Evolutionary conservation across 805 yeast species (phyloP), one percentile per base, ranked within the genome.

Genomic region (Saccharomycopsis lassenensis): DNA sequence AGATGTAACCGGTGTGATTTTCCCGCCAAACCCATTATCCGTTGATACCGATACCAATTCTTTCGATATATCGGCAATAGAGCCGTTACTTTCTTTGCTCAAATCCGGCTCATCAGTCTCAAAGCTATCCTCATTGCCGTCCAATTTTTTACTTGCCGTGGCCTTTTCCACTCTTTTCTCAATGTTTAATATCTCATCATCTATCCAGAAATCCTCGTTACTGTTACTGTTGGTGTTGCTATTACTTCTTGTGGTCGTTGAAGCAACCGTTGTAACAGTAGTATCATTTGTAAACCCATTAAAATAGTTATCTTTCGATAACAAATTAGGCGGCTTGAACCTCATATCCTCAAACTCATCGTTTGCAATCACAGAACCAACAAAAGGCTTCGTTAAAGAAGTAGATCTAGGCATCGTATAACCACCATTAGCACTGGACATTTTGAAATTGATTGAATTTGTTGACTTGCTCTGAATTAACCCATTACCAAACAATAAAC

Each of bases 381-480:
- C 37, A 26, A 36, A 39, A 16, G 24, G 28, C 15, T 28, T 24
- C 5, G 24, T 28, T 16, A 39, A 26, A 7, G 40, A 36, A n/a
- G 30, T 30, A 4, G 39, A 34, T 23, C 43, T 19, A 4, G 43
- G 43, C 7, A 39, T 39, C 11, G 36, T n/a, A n/a, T n/a, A n/a
- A n/a, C 26, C 31, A 35, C 35, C 39, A 36, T 36, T 29, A 10
- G 35, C 42, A 7, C 26, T 16, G 15, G 40, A 24, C 32, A 40
- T 26, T 30, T 37, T 40, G 14, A 40, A 21, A 17, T 35, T 39
- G 14, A 39, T 39, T 3, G 33, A 28, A 21, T 39, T 39, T 12
- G 43, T 39, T 4, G 43, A 39, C 24, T 36, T 39, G 17, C 40
- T 40, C 26, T 40, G 44, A 11, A 36, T 37, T n/a, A 40, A 24